Evolutionary conservation across 1,284 basidiomycete genomes (phyloP).

Genomic region (Sutorius eximius): DNA sequence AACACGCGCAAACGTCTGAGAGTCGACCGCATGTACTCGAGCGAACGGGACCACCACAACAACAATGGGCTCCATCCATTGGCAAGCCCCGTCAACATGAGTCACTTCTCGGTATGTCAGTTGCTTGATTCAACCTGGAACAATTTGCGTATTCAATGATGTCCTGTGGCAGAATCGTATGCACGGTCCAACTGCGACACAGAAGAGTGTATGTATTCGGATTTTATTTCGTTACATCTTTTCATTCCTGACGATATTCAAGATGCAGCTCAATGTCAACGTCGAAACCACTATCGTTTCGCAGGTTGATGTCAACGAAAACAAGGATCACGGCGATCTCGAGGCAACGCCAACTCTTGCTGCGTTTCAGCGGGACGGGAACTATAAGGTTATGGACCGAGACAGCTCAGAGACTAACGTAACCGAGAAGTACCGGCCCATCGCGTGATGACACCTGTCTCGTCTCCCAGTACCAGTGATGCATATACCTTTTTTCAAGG

Average conservation of each 20-base stretch:
- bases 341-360: slow-evolving; percentile 23
- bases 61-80: slow-evolving; percentile 14
- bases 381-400: slow-evolving; percentile 21
- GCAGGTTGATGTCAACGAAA: slow-evolving; percentile 33
- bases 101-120: slow-evolving; percentile 26
- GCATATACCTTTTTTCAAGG: slow-evolving; percentile 14
- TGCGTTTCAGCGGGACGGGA: slow-evolving; percentile 23
- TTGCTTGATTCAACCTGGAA: background rate
- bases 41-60: slow-evolving; percentile 23
- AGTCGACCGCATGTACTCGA: slow-evolving; percentile 27
- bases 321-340: slow-evolving; percentile 24
- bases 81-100: slow-evolving; percentile 23
- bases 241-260: background rate
- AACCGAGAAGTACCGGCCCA: slow-evolving; percentile 21
- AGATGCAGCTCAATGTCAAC: slow-evolving; percentile 35
- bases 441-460: slow-evolving; percentile 14
- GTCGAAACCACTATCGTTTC: slow-evolving; percentile 36
- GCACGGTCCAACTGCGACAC: slow-evolving; percentile 18
- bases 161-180: slow-evolving; percentile 24
- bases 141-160: background rate
- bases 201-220: slow-evolving; percentile 19
- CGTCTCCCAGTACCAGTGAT: background rate
- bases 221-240: background rate
- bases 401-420: slow-evolving; percentile 24
- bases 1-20: slow-evolving; percentile 35